Conservation (phyloP, 2,329 filamentous ascomycete species). For the Dothistroma septosporum region DNA sequence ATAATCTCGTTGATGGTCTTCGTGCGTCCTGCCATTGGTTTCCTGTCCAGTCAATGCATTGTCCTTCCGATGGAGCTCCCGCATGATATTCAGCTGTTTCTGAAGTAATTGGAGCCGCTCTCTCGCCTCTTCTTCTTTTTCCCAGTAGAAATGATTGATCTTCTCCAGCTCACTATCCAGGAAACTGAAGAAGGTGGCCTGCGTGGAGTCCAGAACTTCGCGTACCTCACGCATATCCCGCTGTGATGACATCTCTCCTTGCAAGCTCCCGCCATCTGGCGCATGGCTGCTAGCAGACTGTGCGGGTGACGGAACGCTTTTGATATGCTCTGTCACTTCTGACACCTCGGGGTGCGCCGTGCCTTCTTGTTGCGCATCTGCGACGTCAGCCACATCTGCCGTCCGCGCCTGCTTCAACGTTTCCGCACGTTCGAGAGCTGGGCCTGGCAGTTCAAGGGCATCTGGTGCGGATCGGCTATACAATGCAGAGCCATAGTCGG, state of each 20-base stretch:
- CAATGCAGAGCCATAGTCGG: slow-evolving; percentile 52
- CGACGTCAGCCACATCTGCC: not conserved
- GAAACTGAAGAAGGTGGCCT: slow-evolving; percentile 83
- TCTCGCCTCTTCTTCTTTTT: slow-evolving; percentile 81
- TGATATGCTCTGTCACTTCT: not conserved
- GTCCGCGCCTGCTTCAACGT: not conserved
- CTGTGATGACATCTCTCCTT: slow-evolving; percentile 36
- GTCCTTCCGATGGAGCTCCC: slow-evolving; percentile 74
- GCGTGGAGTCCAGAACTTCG: slow-evolving; percentile 64
- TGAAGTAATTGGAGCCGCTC: slow-evolving; percentile 66
- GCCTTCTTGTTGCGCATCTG: not conserved
- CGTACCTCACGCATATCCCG: slow-evolving; percentile 55
- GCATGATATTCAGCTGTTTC: slow-evolving; percentile 88
- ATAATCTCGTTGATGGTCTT: slow-evolving; percentile 46
- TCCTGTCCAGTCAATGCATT: slow-evolving; percentile 30
- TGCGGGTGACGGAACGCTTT: not conserved
- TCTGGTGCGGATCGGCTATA: slow-evolving; percentile 49
- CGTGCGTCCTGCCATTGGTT: slow-evolving; percentile 39
- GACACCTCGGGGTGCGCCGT: not conserved
- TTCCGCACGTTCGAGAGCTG: slow-evolving; percentile 44
- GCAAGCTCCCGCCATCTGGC: not conserved
- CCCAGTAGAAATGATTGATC: slow-evolving; percentile 82
- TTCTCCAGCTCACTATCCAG: slow-evolving; percentile 83
- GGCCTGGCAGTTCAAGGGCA: slow-evolving; percentile 56
- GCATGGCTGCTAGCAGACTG: not conserved